A percentile compares a stretch with the other conserved stretches of the same genome.
Conservation (phyloP, 192 early-diverging fungal species). For the Spinellus fusiger region DNA sequence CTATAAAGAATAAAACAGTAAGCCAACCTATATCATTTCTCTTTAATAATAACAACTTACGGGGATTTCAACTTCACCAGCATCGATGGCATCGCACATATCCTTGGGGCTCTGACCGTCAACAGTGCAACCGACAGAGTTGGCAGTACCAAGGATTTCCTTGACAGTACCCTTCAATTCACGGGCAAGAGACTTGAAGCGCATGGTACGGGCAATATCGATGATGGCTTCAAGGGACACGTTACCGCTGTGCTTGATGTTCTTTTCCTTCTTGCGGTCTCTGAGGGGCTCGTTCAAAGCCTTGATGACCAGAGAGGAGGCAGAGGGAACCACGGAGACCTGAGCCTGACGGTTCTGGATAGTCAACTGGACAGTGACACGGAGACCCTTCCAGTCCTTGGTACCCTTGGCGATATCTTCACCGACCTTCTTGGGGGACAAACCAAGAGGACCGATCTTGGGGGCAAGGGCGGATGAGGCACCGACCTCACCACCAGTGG, state of each 20-base stretch:
- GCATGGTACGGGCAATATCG: slow-evolving; percentile 92
- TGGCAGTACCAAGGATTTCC: slow-evolving; percentile 90
- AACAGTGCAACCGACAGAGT: slow-evolving; percentile 95
- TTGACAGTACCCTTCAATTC: slow-evolving; percentile 89
- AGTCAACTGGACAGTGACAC: slow-evolving; percentile 93
- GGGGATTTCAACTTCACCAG: slow-evolving; percentile 74
- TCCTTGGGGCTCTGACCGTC: slow-evolving; percentile 90
- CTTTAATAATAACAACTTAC: slow-evolving; percentile 8
- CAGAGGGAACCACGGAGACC: slow-evolving; percentile 90
- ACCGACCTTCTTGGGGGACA: slow-evolving; percentile 98
- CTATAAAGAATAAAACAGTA: too few relatives aligned
- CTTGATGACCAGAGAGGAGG: slow-evolving; percentile 91
- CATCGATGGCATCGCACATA: slow-evolving; percentile 73
- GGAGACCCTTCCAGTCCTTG: slow-evolving; percentile 96
- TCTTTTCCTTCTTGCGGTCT: slow-evolving; percentile 99
- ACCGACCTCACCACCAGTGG: slow-evolving; percentile 83
- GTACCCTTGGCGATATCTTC: slow-evolving; percentile 99
- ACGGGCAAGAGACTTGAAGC: slow-evolving; percentile 87
- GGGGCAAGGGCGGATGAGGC: slow-evolving; percentile 91
- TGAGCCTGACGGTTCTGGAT: slow-evolving; percentile 99
- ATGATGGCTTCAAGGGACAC: slow-evolving; percentile 86
- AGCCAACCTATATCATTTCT: not conserved
- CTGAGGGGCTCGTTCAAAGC: slow-evolving; percentile 94
- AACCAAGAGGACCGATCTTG: slow-evolving; percentile 99
- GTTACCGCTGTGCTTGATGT: slow-evolving; percentile 97